Evolutionary conservation across 768 basidiomycete genomes (phyloP).

Genomic region (Lactarius pseudohatsudake): DNA sequence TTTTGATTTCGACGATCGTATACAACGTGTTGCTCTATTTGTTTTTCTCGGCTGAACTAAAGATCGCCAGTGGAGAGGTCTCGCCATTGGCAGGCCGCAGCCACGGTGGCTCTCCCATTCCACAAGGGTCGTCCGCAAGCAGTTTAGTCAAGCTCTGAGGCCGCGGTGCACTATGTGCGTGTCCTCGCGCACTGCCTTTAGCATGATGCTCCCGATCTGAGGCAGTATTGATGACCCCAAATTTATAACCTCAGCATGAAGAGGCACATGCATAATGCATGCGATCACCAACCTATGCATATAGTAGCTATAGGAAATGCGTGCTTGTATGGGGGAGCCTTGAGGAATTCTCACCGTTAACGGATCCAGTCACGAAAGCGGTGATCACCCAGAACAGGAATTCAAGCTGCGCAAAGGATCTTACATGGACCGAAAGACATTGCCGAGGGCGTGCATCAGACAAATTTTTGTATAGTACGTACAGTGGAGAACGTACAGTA

Average conservation of each 20-base stretch:
- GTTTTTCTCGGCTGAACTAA: conserved; percentile 22
- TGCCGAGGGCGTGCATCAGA: conserved; percentile 25
- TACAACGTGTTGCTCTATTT: conserved; percentile 19
- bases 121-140: conserved; percentile 2
- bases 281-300: conserved; percentile 15
- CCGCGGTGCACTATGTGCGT: conserved; percentile 2
- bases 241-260: conserved; percentile 4
- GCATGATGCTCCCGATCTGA: conserved; percentile 15
- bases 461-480: conserved; percentile 24
- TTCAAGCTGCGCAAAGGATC: conserved; percentile 1
- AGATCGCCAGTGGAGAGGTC: conserved; percentile 11
- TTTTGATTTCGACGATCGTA: conserved; percentile 16
- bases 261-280: conserved; percentile 18
- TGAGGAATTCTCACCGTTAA: conserved; percentile 6
- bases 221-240: conserved; percentile 15
- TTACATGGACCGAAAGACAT: conserved; percentile 1
- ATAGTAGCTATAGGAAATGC: not conserved
- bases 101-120: conserved; percentile 14
- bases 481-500: not conserved
- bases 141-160: conserved; percentile 10
- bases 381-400: conserved; percentile 9
- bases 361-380: conserved; percentile 4
- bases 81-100: conserved; percentile 18
- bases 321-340: conserved; percentile 3
- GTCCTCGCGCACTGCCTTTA: conserved; percentile 11